phyloP scores from a whole-genome alignment of 164 flowering plant genomes.

The Nelumbo lutea region DNA sequence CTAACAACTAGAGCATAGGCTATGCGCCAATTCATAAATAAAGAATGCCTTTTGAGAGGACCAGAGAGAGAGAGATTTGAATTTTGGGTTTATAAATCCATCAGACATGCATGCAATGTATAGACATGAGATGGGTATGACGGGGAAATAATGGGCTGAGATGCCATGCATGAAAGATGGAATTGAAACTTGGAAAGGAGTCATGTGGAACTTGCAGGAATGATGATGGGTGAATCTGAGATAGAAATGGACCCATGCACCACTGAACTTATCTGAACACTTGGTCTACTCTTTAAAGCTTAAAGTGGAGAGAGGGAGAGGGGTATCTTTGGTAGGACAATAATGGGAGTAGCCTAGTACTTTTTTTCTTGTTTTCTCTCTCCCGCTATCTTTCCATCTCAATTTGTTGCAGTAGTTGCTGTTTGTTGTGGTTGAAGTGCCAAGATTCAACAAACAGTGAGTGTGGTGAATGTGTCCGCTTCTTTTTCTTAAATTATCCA shows the following conservation, averaged over 20 bases:
- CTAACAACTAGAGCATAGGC: too few species aligned
- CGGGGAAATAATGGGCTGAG: not conserved
- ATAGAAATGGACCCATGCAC: not conserved
- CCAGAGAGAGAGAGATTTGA: not conserved
- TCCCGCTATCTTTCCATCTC: too few species aligned
- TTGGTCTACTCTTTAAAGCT: not conserved
- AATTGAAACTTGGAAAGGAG: not conserved
- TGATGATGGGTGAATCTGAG: not conserved
- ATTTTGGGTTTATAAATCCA: not conserved
- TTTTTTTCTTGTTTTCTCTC: not conserved
- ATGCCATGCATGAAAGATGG: constrained; percentile 4
- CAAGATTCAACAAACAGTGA: constrained; percentile 15
- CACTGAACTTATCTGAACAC: not conserved
- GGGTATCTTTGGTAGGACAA: not conserved
- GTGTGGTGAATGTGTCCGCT: not conserved
- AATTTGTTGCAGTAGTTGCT: not conserved
- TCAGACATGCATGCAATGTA: not conserved
- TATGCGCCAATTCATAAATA: too few species aligned
- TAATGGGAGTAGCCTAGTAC: not conserved
- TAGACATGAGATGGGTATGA: not conserved
- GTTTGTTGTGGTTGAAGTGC: not conserved
- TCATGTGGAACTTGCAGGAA: not conserved
- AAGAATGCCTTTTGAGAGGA: too few species aligned
- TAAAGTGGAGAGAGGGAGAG: constrained; percentile 1
- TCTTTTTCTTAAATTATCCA: constrained; percentile 18